phyloP scores from a whole-genome alignment of 2,329 filamentous ascomycete species.

The Alternaria angustiovoidea region DNA sequence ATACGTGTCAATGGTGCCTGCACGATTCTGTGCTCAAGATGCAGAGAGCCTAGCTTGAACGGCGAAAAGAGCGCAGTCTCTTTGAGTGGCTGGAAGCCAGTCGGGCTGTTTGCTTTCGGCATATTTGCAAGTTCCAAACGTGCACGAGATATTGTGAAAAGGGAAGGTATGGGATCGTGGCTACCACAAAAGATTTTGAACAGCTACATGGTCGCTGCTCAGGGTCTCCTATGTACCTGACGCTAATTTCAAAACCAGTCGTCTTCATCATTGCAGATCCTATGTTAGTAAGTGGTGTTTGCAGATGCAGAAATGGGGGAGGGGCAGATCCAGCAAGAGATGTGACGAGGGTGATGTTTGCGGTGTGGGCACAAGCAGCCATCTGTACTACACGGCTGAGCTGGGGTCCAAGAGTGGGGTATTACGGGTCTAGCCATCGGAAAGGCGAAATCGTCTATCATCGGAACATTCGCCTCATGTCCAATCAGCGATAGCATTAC shows the following conservation, averaged over 20 bases:
- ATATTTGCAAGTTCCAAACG: conserved; percentile 26
- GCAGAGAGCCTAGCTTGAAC: conserved; percentile 43
- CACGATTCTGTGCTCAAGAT: conserved; percentile 50
- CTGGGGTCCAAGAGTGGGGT: conserved; percentile 33
- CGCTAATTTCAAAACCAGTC: conserved; percentile 24
- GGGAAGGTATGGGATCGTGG: background rate
- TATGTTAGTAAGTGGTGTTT: conserved; percentile 33
- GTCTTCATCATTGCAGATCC: conserved; percentile 22
- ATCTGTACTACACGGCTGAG: conserved; percentile 1
- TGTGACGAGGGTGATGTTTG: conserved; percentile 7
- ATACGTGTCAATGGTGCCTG: conserved; percentile 54
- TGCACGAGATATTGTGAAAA: background rate
- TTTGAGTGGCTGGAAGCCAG: conserved; percentile 42
- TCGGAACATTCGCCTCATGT: conserved; percentile 4
- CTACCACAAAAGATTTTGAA: conserved; percentile 4
- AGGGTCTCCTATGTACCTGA: conserved; percentile 40
- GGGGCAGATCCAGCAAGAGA: conserved; percentile 14
- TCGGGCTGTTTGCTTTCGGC: conserved; percentile 42
- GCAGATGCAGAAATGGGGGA: conserved; percentile 40
- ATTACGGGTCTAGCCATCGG: conserved; percentile 3
- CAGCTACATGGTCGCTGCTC: conserved; percentile 19
- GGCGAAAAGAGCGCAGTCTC: conserved; percentile 45
- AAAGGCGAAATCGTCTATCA: conserved; percentile 7
- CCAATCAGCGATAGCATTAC: conserved; percentile 37
- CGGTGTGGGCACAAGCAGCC: background rate